phyloP scores from a whole-genome alignment of 2,329 filamentous ascomycete genomes.

The Ceratocystis destructans region DNA sequence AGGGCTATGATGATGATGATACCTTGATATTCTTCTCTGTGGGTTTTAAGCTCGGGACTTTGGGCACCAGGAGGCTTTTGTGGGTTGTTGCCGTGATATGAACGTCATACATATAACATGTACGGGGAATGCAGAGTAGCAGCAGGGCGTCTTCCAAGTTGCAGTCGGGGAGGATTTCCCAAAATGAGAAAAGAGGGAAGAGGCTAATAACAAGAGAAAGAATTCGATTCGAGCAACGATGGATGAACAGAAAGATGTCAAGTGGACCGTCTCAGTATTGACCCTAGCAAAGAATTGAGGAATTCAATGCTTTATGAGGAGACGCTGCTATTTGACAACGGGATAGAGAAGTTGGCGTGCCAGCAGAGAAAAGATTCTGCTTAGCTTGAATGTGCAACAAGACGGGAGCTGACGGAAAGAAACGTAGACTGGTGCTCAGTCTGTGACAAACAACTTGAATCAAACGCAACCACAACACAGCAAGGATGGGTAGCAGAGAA shows the following conservation, averaged over 20 bases:
- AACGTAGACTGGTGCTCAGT: slow-evolving; percentile 7
- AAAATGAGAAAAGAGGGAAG: slow-evolving; percentile 10
- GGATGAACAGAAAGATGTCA: not conserved
- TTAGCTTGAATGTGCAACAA: not conserved
- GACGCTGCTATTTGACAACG: not conserved
- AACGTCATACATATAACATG: not conserved
- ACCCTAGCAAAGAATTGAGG: not conserved
- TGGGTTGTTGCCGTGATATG: not conserved
- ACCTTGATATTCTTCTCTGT: slow-evolving; percentile 1
- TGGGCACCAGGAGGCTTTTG: not conserved
- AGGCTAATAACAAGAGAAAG: not conserved
- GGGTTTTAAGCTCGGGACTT: not conserved
- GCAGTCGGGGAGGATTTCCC: not conserved
- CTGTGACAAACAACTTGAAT: slow-evolving; percentile 14
- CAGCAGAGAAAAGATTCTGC: not conserved
- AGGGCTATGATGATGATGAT: not conserved
- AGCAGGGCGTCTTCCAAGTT: not conserved
- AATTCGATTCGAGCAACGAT: not conserved
- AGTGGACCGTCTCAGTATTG: not conserved
- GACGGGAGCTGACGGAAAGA: slow-evolving; percentile 1
- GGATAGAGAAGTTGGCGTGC: not conserved
- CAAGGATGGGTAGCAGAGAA: slow-evolving; percentile 8
- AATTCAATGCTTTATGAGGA: not conserved
- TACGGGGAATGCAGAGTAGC: not conserved
- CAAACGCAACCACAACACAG: not conserved